phyloP scores from a whole-genome alignment of 1,284 basidiomycete genomes.

The Tylopilus orsonianus region DNA sequence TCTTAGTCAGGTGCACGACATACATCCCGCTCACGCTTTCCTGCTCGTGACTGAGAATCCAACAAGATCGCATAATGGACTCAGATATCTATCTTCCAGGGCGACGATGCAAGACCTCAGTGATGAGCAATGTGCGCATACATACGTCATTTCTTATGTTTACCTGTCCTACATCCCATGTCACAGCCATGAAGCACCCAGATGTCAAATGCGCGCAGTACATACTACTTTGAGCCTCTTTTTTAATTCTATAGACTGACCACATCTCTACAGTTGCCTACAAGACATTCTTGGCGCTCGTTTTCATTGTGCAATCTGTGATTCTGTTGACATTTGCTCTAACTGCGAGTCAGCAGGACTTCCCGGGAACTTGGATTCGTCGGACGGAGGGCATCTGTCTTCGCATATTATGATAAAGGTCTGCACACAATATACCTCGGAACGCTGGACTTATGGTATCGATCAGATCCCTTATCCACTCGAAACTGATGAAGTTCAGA shows the following conservation, averaged over 20 bases:
- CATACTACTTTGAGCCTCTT: constrained; percentile 33
- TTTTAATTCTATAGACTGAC: background rate
- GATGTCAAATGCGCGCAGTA: constrained; percentile 79
- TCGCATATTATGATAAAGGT: constrained; percentile 94
- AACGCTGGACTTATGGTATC: background rate
- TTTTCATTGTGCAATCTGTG: constrained; percentile 89
- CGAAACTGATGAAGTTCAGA: constrained; percentile 69
- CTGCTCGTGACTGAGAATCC: constrained; percentile 70
- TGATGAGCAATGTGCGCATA: constrained; percentile 62
- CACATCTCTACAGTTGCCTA: constrained; percentile 60
- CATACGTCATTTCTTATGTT: background rate
- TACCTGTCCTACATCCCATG: constrained; percentile 12
- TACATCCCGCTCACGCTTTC: constrained; percentile 87
- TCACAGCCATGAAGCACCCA: constrained; percentile 66
- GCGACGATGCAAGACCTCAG: constrained; percentile 37
- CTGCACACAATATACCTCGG: constrained; percentile 9
- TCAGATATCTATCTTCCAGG: constrained; percentile 35
- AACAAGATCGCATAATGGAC: constrained; percentile 40
- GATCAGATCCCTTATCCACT: constrained; percentile 81
- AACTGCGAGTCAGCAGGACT: constrained; percentile 87
- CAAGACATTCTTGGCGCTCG: constrained; percentile 86
- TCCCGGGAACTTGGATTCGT: constrained; percentile 74
- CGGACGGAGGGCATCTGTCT: constrained; percentile 73
- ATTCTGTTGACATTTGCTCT: constrained; percentile 78
- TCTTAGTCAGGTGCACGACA: constrained; percentile 76